Base-by-base conservation (phyloP, 2,329 filamentous ascomycete genomes). In the Penicillium palitans region DNA sequence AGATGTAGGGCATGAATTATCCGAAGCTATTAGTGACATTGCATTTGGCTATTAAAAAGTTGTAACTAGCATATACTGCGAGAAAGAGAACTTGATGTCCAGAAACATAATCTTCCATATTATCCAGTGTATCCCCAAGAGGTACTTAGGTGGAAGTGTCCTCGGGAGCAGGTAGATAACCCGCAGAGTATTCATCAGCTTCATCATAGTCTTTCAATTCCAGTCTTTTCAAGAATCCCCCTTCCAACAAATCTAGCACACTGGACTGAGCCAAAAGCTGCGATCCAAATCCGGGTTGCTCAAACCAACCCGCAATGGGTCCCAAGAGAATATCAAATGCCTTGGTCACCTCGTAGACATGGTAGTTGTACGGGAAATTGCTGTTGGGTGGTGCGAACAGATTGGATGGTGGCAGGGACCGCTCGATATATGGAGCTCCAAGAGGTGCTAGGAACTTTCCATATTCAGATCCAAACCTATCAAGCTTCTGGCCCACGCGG, bases 241-340 rank as follows among this genome's bases (percentile, higher is more conserved):
- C 63, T 6, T 62, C 59, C n/a, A 79, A 49, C 56, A 80, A 61
- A 3, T 58, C 58, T 31, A 64, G 49, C 3, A 80, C 70, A 42
- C 62, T 72, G 4, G 55, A 58, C 10, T 62, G 70, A 5, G 64
- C 58, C 44, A 68, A 58, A 48, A 70, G 74, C 50, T 78, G 72
- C 44, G 78, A 66, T 37, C 80, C 80, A 39, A 80, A 72, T 0
- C 81, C 81, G 0, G 79, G 79, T 70, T 83, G 80, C 9, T 79
- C 79, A 58, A 82, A 83, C 79, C 77, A 82, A 9, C 77, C 73
- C 2, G 77, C 75, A 59, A 83, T 80, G 0, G 80, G 79, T 0
- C 81, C 81, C 9, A 76, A 68, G 0, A 73, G 55, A 0, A 81
- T 79, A 3, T 66, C 64, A 3, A 83, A 72, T 0, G 71, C 62